Evolutionary conservation across 192 early-diverging fungal species (phyloP).

Genomic region (Phycomyces blakesleeanus): DNA sequence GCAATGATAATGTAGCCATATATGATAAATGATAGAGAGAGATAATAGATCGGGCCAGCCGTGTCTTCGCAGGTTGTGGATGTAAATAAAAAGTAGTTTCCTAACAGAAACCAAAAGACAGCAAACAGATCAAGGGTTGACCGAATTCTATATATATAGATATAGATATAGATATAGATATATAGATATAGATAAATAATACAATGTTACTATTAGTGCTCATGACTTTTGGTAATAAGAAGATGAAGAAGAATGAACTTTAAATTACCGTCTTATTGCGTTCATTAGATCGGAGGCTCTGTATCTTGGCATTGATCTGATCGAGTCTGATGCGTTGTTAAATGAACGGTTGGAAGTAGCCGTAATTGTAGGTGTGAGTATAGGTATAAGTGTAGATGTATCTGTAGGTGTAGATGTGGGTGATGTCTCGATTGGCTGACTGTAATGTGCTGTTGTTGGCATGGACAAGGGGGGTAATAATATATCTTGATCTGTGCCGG

Average conservation of each 20-base stretch:
- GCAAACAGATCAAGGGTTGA: slow-evolving; percentile 56
- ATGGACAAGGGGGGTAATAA: too few relatives aligned
- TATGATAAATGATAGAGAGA: slow-evolving; percentile 58
- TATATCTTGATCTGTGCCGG: slow-evolving; percentile 8
- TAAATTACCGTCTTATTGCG: too few relatives aligned
- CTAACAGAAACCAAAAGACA: slow-evolving; percentile 61
- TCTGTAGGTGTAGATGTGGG: neutral
- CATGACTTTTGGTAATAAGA: too few relatives aligned
- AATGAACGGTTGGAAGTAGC: too few relatives aligned
- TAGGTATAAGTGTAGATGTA: too few relatives aligned
- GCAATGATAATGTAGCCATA: slow-evolving; percentile 67
- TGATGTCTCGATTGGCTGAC: slow-evolving; percentile 4
- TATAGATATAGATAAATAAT: neutral
- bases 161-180: neutral
- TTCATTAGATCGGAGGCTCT: too few relatives aligned
- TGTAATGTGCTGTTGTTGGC: too few relatives aligned
- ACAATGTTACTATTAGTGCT: neutral
- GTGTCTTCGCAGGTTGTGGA: slow-evolving; percentile 40
- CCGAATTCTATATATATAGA: slow-evolving; percentile 47
- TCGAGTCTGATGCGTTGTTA: too few relatives aligned
- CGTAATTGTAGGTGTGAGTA: too few relatives aligned
- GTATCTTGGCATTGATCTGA: neutral
- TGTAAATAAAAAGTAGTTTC: slow-evolving; percentile 68
- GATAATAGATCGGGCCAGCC: slow-evolving; percentile 62
- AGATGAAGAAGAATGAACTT: too few relatives aligned